Evolutionary conservation across 192 early-diverging fungal species (phyloP), one percentile per base, ranked within the genome.

Genomic region (Coemansia reversa): DNA sequence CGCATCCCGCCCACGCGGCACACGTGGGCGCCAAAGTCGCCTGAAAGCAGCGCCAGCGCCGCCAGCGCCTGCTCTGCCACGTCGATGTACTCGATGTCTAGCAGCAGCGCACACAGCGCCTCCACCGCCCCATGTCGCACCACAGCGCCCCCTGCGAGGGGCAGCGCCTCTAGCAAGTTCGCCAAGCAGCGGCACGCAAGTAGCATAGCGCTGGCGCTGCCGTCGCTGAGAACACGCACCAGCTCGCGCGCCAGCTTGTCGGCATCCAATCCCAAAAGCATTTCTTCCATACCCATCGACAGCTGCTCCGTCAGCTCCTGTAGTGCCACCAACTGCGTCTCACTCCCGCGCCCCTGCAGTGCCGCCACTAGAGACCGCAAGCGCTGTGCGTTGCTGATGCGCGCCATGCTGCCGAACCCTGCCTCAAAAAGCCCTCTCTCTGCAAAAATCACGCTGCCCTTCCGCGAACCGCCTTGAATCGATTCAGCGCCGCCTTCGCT

Each of bases 1-100:
- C 81, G 72, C 61, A 96, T 60, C 12, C 93, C 94, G 25, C 94
- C 94, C 3, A 79, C 84, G 14, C 61, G 66, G 45, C 66, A 74
- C n/a, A 79, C 67, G 2, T 67, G 62, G 16, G 59, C 67, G 4
- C 66, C 60, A 57, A 61, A 69, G 35, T 64, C 62, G 29, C 19
- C 32, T 1, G 88, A 88, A 18, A 95, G 83, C 60, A 90, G 91
- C 51, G 89, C 87, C n/a, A 96, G 75, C 14, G 86, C 84, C 23
- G 79, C 75, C 56, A 96, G 74, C 0, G 92, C 90, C 62, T 91
- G 90, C 70, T 97, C 95, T 6, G 94, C 95, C 47, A 97, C 81
- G 60, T 97, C 95, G 55, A 96, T 95, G 58, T 91, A 96, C 63
- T 94, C 88, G 55, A 97, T 90, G 57, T 92, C 89, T 58, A 84